Conservation (phyloP, 1,139 yeast species). For the Pichia sp. region DNA sequence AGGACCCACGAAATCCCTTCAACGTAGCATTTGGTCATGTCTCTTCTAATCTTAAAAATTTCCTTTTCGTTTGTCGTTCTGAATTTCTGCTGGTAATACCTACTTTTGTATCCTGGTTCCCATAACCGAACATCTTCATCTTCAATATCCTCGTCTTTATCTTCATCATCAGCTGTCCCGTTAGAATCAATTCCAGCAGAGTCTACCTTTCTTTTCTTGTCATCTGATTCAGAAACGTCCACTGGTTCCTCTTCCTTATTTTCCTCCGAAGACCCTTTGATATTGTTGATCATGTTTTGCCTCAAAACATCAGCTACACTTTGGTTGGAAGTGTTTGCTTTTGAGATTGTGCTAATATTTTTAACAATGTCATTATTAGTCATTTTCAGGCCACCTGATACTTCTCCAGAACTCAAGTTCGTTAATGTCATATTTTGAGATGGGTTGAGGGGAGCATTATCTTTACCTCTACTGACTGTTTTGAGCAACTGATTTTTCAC, state of each 20-base stretch:
- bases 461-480: constrained; percentile 56
- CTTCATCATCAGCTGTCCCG: constrained; percentile 27
- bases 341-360: constrained; percentile 60
- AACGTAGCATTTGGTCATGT: constrained; percentile 69
- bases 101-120: constrained; percentile 81
- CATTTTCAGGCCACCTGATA: constrained; percentile 64
- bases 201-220: constrained; percentile 13
- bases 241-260: constrained; percentile 20
- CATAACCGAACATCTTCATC: constrained; percentile 56
- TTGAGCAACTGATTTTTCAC: constrained; percentile 27
- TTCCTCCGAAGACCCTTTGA: constrained; percentile 15
- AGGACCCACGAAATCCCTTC: constrained; percentile 97
- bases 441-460: constrained; percentile 71
- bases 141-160: constrained; percentile 37
- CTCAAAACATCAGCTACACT: constrained; percentile 67
- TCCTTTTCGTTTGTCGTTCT: constrained; percentile 54
- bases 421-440: constrained; percentile 73
- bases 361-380: constrained; percentile 71
- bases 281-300: constrained; percentile 28
- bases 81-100: constrained; percentile 80
- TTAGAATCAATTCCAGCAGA: constrained; percentile 7
- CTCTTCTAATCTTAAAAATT: constrained; percentile 49
- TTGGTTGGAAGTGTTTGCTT: constrained; percentile 72
- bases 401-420: constrained; percentile 59
- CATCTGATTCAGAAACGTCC: constrained; percentile 26